Evolutionary conservation across 225 moss, liverwort and hornwort genomes (phyloP).

Genomic region (Pseudisothecium myosuroides): DNA sequence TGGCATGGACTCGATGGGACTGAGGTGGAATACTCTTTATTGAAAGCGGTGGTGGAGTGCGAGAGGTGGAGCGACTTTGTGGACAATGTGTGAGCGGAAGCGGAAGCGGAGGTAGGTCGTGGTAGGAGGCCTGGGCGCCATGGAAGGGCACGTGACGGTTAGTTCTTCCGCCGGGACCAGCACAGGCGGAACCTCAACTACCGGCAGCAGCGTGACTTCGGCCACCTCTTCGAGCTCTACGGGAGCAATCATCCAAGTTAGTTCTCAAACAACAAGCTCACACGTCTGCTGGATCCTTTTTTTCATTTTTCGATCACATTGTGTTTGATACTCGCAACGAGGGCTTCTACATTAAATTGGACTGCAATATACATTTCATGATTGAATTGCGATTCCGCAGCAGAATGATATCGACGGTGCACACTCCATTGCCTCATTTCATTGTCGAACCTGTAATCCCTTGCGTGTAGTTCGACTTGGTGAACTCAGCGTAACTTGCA

Average conservation of each 20-base stretch:
- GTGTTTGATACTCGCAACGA: background rate
- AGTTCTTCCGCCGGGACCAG: conserved; percentile 44
- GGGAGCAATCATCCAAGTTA: conserved; percentile 45
- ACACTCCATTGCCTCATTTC: background rate
- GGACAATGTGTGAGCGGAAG: conserved; percentile 24
- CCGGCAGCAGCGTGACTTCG: conserved; percentile 30
- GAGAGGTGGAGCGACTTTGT: background rate
- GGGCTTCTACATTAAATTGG: background rate
- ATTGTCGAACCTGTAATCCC: background rate
- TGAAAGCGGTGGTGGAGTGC: background rate
- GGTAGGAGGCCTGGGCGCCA: conserved; percentile 7
- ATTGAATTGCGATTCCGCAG: background rate
- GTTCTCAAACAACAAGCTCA: background rate
- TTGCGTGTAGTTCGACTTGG: background rate
- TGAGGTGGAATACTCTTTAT: background rate
- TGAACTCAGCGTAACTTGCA: background rate
- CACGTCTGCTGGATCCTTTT: background rate
- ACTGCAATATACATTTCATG: background rate
- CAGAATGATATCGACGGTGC: background rate
- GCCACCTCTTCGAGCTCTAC: conserved; percentile 27
- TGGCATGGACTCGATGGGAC: background rate
- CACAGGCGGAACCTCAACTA: conserved; percentile 29
- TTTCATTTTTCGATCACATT: background rate
- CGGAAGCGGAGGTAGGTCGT: conserved; percentile 11
- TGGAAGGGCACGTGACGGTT: conserved; percentile 52